phyloP scores from a whole-genome alignment of 495 filamentous ascomycete species.

The Penicillium cataractarum region DNA sequence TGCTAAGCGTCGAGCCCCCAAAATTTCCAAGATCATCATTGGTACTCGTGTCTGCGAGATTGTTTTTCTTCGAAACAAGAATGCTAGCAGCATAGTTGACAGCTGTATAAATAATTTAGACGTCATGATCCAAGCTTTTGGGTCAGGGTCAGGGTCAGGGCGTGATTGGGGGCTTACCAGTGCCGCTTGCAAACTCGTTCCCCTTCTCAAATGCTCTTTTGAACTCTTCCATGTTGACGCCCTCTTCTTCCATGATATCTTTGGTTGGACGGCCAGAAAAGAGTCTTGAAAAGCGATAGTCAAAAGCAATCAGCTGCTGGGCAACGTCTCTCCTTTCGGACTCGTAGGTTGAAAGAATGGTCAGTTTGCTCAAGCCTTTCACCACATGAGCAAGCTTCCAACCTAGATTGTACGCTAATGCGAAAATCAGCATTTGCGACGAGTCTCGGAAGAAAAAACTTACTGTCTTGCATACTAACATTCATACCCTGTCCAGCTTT shows the following conservation, averaged over 20 bases:
- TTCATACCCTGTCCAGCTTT: conserved; percentile 83
- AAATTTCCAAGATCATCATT: no score
- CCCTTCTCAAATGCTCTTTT: conserved; percentile 44
- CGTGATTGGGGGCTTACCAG: conserved; percentile 24
- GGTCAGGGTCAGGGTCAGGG: no score
- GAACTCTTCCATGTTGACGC: conserved; percentile 54
- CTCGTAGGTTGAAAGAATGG: conserved; percentile 63
- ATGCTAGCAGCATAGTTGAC: conserved; percentile 43
- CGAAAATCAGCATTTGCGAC: no score
- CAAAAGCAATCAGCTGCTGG: conserved; percentile 68
- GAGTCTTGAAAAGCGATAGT: conserved; percentile 58
- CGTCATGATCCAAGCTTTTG: no score
- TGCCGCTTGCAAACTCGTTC: conserved; percentile 45
- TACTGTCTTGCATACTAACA: conserved; percentile 61
- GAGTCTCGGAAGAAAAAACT: no score
- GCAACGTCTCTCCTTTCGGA: conserved; percentile 63
- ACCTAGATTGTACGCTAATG: conserved; percentile 65
- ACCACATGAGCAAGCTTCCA: conserved; percentile 73
- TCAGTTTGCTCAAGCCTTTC: conserved; percentile 50
- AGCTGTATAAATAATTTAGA: conserved; percentile 16
- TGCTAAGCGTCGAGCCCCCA: no score
- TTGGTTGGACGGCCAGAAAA: conserved; percentile 41
- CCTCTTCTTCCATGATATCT: conserved; percentile 43
- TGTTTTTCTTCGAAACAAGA: conserved; percentile 36
- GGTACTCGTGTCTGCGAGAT: conserved; percentile 32